Evolutionary conservation across 768 basidiomycete species (phyloP).

Genomic region (Mycena sanguinolenta): DNA sequence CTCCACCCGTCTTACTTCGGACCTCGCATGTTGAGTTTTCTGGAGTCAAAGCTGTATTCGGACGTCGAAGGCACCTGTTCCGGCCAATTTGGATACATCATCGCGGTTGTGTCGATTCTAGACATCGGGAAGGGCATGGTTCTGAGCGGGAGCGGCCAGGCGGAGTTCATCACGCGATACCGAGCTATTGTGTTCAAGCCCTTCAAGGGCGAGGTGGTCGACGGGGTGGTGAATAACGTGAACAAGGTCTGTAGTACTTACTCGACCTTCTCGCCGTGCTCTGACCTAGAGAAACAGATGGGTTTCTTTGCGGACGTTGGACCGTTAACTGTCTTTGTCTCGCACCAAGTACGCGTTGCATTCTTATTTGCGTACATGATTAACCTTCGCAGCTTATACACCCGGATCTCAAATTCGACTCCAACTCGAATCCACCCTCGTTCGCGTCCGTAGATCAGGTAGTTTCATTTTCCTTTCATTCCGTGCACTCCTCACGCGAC

Average conservation of each 20-base stretch:
- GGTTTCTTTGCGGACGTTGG: constrained; percentile 99
- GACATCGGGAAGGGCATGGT: constrained; percentile 96
- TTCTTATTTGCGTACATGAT: constrained; percentile 7
- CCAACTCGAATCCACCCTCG: constrained; percentile 96
- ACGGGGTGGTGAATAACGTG: constrained; percentile 95
- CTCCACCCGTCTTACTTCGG: constrained; percentile 99
- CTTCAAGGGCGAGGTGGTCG: constrained; percentile 99
- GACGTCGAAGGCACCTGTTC: constrained; percentile 98
- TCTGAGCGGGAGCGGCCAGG: constrained; percentile 91
- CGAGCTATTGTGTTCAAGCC: constrained; percentile 99
- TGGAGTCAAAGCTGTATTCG: constrained; percentile 92
- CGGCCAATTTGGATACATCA: constrained; percentile 95
- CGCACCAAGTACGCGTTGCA: constrained; percentile 80
- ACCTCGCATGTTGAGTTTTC: constrained; percentile 92
- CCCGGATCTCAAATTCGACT: constrained; percentile 94
- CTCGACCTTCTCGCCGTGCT: not conserved
- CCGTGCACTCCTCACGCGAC: not conserved
- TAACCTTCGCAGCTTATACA: constrained; percentile 81
- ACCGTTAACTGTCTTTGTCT: constrained; percentile 94
- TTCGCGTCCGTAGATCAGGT: constrained; percentile 94
- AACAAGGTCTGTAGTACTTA: constrained; percentile 80
- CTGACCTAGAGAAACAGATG: constrained; percentile 72
- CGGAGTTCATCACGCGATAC: constrained; percentile 95
- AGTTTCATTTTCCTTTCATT: constrained; percentile 25
- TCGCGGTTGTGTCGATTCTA: constrained; percentile 90